These are phyloP conservation scores for Solidago caesia DNA, from an alignment of 129 eudicot species.

Conservation along the genomic window DNA sequence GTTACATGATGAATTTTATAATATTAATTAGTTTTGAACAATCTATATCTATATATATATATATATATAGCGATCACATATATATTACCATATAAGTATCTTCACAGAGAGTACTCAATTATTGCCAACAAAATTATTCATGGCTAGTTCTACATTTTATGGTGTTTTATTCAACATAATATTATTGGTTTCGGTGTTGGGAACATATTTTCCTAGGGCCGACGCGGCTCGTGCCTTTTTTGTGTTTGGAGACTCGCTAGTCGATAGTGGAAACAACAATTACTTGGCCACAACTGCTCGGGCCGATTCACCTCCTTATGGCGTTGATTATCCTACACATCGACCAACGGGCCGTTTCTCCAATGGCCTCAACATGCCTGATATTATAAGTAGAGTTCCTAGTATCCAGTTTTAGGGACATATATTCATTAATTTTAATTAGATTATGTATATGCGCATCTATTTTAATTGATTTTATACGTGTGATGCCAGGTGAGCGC, in stretches of 20 bases:
- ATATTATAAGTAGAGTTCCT: slow-evolving; percentile 34
- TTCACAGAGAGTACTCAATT: slow-evolving; percentile 4
- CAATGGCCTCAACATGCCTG: slow-evolving; percentile 43
- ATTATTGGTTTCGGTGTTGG: slow-evolving; percentile 7
- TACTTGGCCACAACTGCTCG: slow-evolving; percentile 41
- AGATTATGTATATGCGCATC: background rate
- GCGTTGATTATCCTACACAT: slow-evolving; percentile 46
- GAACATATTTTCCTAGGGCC: slow-evolving; percentile 13
- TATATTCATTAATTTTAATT: background rate
- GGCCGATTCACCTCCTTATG: slow-evolving; percentile 42
- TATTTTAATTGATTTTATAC: background rate
- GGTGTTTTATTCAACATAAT: slow-evolving; percentile 9
- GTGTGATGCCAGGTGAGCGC: slow-evolving; percentile 48
- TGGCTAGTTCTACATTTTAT: slow-evolving; percentile 30
- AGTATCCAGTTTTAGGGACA: background rate
- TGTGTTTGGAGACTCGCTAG: slow-evolving; percentile 49
- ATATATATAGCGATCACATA: slow-evolving; percentile 21
- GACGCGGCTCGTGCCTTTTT: slow-evolving; percentile 37
- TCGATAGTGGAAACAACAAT: slow-evolving; percentile 44
- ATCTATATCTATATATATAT: background rate
- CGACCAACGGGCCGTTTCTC: slow-evolving; percentile 46
- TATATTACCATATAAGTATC: slow-evolving; percentile 11
- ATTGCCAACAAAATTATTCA: slow-evolving; percentile 25
- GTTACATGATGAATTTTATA: slow-evolving; percentile 1
- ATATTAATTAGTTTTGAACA: background rate